phyloP scores from a whole-genome alignment of 768 basidiomycete species.

The Psilocybe cyanescens region DNA sequence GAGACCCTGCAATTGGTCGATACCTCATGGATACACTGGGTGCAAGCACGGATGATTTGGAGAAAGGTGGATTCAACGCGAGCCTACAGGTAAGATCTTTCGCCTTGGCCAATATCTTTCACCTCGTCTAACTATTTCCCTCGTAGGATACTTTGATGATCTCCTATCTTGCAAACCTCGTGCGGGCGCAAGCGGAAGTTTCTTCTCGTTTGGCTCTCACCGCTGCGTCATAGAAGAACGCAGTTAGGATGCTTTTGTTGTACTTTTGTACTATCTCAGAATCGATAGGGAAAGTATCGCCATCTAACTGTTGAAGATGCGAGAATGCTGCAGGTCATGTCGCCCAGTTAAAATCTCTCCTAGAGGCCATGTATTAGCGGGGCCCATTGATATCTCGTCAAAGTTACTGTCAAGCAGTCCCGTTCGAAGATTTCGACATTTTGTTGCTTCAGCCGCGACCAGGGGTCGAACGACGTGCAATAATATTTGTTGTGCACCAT shows the following conservation, averaged over 20 bases:
- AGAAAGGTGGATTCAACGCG: constrained; percentile 75
- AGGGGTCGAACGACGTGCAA: constrained; percentile 72
- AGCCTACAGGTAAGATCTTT: constrained; percentile 62
- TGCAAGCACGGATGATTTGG: constrained; percentile 69
- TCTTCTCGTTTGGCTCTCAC: constrained; percentile 85
- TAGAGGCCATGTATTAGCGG: constrained; percentile 93
- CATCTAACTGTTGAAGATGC: constrained; percentile 89
- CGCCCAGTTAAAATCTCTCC: constrained; percentile 90
- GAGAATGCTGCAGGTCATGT: constrained; percentile 94
- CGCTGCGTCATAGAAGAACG: constrained; percentile 41
- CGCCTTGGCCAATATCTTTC: background rate
- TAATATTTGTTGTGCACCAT: constrained; percentile 87
- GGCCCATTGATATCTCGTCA: constrained; percentile 53
- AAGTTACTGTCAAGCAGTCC: constrained; percentile 40
- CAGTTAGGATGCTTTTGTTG: constrained; percentile 17
- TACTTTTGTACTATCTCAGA: constrained; percentile 14
- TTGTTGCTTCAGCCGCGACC: constrained; percentile 55
- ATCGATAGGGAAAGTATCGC: constrained; percentile 15
- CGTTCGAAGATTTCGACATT: constrained; percentile 53
- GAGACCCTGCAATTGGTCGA: constrained; percentile 86
- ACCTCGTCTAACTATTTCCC: constrained; percentile 17
- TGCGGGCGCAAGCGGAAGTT: constrained; percentile 92
- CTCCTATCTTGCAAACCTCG: constrained; percentile 91
- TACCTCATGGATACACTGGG: constrained; percentile 89
- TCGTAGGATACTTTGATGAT: constrained; percentile 90